A percentile compares a stretch with the other conserved stretches of the same genome.
These are phyloP conservation scores for Gleditsia sinensis DNA, from an alignment of 306 rosid genomes.

Conservation along the genomic window DNA sequence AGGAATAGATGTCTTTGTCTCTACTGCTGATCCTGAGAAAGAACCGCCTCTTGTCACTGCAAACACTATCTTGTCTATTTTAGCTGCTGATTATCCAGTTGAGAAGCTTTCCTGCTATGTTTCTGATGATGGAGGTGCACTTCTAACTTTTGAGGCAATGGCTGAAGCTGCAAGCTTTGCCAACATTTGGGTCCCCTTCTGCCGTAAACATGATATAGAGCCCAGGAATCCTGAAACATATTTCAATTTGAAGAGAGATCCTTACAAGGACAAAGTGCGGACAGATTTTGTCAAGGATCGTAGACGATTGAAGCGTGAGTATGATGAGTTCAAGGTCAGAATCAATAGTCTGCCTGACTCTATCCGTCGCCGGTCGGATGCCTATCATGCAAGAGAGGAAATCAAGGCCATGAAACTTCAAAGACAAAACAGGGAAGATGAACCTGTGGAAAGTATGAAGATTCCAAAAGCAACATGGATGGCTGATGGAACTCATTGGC, in stretches of 20 bases:
- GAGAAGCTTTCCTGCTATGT: conserved; percentile 97
- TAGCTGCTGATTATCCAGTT: conserved; percentile 93
- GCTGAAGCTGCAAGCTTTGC: conserved; percentile 99
- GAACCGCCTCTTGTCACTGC: conserved; percentile 98
- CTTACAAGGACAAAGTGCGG: conserved; percentile 84
- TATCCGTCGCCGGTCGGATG: conserved; percentile 93
- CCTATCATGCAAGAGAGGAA: conserved; percentile 94
- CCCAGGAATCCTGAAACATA: conserved; percentile 97
- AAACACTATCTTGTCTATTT: conserved; percentile 88
- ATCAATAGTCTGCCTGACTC: conserved; percentile 92
- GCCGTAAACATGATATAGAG: conserved; percentile 91
- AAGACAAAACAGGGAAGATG: conserved; percentile 77
- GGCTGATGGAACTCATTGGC: conserved; percentile 99
- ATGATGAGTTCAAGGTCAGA: conserved; percentile 96
- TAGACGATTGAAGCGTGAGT: conserved; percentile 90
- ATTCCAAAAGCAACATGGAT: conserved; percentile 96
- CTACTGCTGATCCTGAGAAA: conserved; percentile 98
- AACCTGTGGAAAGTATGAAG: conserved; percentile 68
- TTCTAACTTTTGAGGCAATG: conserved; percentile 97
- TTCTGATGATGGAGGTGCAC: conserved; percentile 99
- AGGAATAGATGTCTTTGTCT: conserved; percentile 87
- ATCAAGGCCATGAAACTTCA: conserved; percentile 91
- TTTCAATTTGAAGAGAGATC: conserved; percentile 87
- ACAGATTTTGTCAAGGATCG: conserved; percentile 95
- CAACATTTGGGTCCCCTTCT: conserved; percentile 88